Base-by-base conservation (phyloP, 1,139 yeast species). In the Sugiyamaella neomexicana region DNA sequence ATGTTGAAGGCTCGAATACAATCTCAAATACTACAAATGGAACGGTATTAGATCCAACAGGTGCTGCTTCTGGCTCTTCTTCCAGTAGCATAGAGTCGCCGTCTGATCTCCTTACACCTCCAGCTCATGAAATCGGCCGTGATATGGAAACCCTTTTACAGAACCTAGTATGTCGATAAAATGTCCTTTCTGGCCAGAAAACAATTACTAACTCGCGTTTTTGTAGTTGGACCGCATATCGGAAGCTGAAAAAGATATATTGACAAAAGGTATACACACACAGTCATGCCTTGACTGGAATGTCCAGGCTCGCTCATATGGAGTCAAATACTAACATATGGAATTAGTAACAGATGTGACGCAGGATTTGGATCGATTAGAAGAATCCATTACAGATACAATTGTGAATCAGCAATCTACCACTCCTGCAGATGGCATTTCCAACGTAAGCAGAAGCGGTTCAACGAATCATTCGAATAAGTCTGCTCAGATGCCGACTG, bases 51-150 rank as follows among this genome's bases (percentile, higher is more conserved):
- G 46, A 5, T 29, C 34, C 34, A 29, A 9, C 34, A 9, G 34
- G 25, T 20, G 25, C 5, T 3, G 25, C 25, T n/a, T 31, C 38
- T 13, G 13, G 6, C 31, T 10, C 27, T n/a, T 7, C 40, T 15
- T n/a, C n/a, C n/a, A 23, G 13, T 5, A 16, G 32, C 20, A 20
- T 32, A 32, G 48, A 32, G 25, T 29, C 48, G 6, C 38, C 50
- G 4, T n/a, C n/a, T n/a, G 16, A 36, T 15, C 12, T 16, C 38
- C 40, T 39, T 13, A 32, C 40, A 6, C 38, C 46, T 15, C 46
- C 58, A 2, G 57, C 55, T 5, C 61, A 59, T 40, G 61, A 59
- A 49, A 48, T 55, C 12, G 58, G 58, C 5, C 40, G 60, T 12
- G 62, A 60, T 25, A 45, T 60, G 17, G 62, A 60, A 39, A 53